Conservation (phyloP, 805 yeast species). For the Starmerella davenportii region DNA sequence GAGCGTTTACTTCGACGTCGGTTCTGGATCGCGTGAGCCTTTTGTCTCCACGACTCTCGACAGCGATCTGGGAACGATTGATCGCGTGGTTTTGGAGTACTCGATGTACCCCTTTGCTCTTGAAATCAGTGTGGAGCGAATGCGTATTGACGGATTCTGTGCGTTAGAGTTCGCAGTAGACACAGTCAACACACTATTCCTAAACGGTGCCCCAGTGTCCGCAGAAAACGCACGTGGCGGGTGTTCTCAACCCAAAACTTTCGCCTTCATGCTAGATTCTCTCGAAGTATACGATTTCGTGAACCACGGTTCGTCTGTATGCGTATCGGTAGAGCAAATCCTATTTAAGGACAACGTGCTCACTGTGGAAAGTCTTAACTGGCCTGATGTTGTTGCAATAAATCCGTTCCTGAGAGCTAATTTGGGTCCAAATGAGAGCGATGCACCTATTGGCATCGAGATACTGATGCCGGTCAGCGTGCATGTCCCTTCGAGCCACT, state of each 20-base stretch:
- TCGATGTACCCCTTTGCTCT: slow-evolving; percentile 3
- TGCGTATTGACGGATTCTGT: slow-evolving; percentile 5
- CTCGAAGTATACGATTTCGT: not conserved
- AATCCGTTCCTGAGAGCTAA: not conserved
- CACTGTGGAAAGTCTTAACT: not conserved
- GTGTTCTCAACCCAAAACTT: too few species aligned
- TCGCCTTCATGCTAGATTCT: too few species aligned
- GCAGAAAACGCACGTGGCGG: too few species aligned
- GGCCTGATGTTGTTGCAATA: not conserved
- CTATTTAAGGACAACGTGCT: not conserved
- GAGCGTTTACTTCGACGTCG: slow-evolving; percentile 10
- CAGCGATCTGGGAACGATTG: slow-evolving; percentile 4
- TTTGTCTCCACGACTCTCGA: not conserved
- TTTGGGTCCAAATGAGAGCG: not conserved
- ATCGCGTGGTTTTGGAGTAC: slow-evolving; percentile 5
- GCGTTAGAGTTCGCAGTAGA: slow-evolving; percentile 3
- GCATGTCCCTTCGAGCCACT: not conserved
- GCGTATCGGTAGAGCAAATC: not conserved
- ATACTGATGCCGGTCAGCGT: not conserved
- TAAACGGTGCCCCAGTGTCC: too few species aligned
- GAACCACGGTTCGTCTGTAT: not conserved
- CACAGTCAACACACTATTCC: slow-evolving; percentile 4
- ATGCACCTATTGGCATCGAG: not conserved
- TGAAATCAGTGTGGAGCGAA: slow-evolving; percentile 2
- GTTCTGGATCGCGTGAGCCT: not conserved